A percentile compares a stretch with the other conserved stretches of the same genome.
Evolutionary conservation across 768 basidiomycete genomes (phyloP).

Genomic region (Rhizopogon vinicolor): DNA sequence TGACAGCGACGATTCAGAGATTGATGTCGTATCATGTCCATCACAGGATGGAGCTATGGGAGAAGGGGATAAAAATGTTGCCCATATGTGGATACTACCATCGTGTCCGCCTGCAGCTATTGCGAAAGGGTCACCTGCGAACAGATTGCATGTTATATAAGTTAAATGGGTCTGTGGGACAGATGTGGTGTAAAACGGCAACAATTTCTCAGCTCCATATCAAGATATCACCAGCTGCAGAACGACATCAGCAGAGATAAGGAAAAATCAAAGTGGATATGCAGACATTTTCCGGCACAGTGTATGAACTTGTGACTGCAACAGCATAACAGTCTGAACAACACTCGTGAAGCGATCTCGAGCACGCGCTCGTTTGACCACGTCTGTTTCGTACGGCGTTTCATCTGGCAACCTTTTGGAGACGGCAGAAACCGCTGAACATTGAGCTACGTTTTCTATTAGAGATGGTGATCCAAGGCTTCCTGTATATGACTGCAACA

Average conservation of each 20-base stretch:
- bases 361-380: conserved; percentile 21
- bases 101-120: conserved; percentile 77
- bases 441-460: neutral
- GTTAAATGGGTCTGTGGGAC: conserved; percentile 66
- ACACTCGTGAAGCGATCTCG: conserved; percentile 35
- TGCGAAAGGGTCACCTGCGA: conserved; percentile 41
- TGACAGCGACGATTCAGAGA: conserved; percentile 2
- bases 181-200: conserved; percentile 64
- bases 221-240: conserved; percentile 70
- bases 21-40: neutral
- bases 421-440: neutral
- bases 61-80: conserved; percentile 22
- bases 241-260: conserved; percentile 3
- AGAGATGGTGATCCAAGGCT: neutral
- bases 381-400: conserved; percentile 19
- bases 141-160: conserved; percentile 76
- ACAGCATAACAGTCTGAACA: conserved; percentile 45
- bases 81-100: conserved; percentile 73
- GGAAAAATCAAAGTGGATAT: too few species aligned
- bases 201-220: conserved; percentile 86
- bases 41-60: neutral
- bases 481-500: conserved; percentile 23
- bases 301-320: conserved; percentile 53
- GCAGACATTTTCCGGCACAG: conserved; percentile 68
- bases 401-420: conserved; percentile 29